Conservation (phyloP, 2,329 filamentous ascomycete species). For the Clonostachys rhizophaga region DNA sequence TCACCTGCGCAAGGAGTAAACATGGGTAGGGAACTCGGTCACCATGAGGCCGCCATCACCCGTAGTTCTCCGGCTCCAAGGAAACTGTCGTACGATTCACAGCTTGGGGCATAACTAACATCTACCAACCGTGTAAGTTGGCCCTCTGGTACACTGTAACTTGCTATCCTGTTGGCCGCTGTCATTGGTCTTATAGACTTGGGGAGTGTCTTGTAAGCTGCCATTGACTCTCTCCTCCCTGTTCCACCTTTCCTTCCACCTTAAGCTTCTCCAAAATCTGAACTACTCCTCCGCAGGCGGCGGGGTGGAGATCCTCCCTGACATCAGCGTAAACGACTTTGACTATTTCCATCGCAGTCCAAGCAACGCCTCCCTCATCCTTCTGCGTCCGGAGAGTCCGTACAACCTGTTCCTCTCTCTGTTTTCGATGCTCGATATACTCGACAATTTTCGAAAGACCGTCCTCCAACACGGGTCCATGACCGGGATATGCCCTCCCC, state of each 20-base stretch:
- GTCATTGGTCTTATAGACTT: no score
- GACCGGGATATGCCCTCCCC: constrained; percentile 79
- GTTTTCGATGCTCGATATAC: constrained; percentile 77
- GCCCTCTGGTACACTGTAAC: no score
- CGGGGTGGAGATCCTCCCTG: constrained; percentile 66
- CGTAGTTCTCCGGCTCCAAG: no score
- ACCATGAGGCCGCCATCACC: no score
- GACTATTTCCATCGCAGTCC: constrained; percentile 79
- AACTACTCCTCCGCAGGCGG: constrained; percentile 70
- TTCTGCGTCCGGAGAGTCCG: constrained; percentile 48
- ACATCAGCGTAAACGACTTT: constrained; percentile 81
- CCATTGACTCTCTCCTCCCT: constrained; percentile 23
- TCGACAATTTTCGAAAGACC: constrained; percentile 69
- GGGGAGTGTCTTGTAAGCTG: neutral
- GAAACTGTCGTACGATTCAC: no score
- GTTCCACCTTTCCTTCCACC: constrained; percentile 62
- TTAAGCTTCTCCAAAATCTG: constrained; percentile 79
- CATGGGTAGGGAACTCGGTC: no score
- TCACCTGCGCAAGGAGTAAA: no score
- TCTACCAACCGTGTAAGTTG: no score
- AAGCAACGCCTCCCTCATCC: constrained; percentile 26
- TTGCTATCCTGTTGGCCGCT: no score
- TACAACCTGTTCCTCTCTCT: constrained; percentile 76
- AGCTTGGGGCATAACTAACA: no score
- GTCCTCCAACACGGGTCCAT: constrained; percentile 74